phyloP scores from a whole-genome alignment of 73 alveolate genomes.

The Durusdinium trenchii region DNA sequence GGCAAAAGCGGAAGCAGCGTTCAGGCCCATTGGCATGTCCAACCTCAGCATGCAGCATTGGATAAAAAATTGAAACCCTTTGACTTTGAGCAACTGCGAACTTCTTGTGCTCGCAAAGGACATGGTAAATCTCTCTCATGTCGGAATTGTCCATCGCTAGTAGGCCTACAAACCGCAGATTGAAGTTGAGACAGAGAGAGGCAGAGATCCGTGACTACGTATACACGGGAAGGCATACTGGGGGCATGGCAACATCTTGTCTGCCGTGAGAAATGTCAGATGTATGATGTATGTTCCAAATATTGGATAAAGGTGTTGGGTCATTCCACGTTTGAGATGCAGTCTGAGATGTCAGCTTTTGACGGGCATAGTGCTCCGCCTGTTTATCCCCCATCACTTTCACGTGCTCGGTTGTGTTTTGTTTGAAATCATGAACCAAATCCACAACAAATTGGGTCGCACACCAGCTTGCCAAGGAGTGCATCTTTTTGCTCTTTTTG shows the following conservation, averaged over 20 bases:
- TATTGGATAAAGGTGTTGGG: too few species aligned
- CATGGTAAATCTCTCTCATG: neutral
- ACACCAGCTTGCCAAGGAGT: slow-evolving; percentile 76
- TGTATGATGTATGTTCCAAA: too few species aligned
- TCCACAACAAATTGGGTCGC: neutral
- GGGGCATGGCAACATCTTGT: too few species aligned
- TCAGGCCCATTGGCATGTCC: slow-evolving; percentile 91
- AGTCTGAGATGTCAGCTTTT: slow-evolving; percentile 46
- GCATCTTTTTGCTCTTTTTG: slow-evolving; percentile 83
- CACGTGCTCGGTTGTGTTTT: too few species aligned
- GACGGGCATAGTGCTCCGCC: slow-evolving; percentile 93
- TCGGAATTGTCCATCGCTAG: too few species aligned
- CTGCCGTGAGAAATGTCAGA: too few species aligned
- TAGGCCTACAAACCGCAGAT: too few species aligned
- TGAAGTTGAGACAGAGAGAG: neutral
- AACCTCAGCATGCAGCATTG: neutral
- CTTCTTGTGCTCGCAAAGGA: too few species aligned
- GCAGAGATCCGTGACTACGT: neutral
- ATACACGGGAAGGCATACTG: too few species aligned
- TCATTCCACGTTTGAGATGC: neutral
- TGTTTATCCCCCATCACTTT: too few species aligned
- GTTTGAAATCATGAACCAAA: neutral
- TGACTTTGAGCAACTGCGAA: too few species aligned
- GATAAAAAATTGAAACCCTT: too few species aligned
- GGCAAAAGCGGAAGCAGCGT: slow-evolving; percentile 23